Evolutionary conservation across 345 rosid genomes (phyloP), one percentile per base, ranked within the genome.

Genomic region (Punica granatum): DNA sequence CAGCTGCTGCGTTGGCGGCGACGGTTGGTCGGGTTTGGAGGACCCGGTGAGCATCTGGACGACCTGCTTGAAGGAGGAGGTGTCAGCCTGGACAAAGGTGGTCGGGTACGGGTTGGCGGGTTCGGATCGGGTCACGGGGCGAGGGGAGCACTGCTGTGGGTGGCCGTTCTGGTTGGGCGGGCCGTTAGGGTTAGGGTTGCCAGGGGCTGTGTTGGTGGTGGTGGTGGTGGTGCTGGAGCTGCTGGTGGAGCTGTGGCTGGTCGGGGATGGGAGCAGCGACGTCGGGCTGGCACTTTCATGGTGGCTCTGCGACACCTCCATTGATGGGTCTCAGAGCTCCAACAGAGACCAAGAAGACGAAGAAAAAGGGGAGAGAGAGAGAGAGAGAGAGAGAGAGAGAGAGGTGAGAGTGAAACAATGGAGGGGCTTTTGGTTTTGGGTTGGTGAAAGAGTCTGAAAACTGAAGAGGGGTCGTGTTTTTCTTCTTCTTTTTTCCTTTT

Each of bases 21-120:
- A 67, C 69, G 12, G 41, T 76, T 69, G 44, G 64, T 71, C 64
- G 31, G 80, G 80, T 49, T 80, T 78, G 51, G 93, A 78, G 65
- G 98, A 89, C 75, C 99, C 99, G 61, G 99, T 94, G 26, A 94
- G 82, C 98, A 94, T 86, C 75, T 94, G 99, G 67, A 94, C 99
- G 35, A 94, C 99, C 76, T 91, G 98, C 59, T 94, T 94, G 86
- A 94, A 94, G 28, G 98, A 86, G 62, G 96, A 79, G 34, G 93
- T 82, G 54, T 94, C 98, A 0, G 99, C 99, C 76, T 94, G 97
- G 60, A 94, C 99, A 76, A 94, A 94, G 51, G 99, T 94, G 25
- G 97, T 94, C 48, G 99, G 99, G 82, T 84, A 94, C 0, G 98
- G 97, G 79, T 79, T 88, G 0, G 82, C 77, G 34, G 92, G 73